Conservation (phyloP, 352 stramenopile genomes). For the Phytophthora niederhauseri region DNA sequence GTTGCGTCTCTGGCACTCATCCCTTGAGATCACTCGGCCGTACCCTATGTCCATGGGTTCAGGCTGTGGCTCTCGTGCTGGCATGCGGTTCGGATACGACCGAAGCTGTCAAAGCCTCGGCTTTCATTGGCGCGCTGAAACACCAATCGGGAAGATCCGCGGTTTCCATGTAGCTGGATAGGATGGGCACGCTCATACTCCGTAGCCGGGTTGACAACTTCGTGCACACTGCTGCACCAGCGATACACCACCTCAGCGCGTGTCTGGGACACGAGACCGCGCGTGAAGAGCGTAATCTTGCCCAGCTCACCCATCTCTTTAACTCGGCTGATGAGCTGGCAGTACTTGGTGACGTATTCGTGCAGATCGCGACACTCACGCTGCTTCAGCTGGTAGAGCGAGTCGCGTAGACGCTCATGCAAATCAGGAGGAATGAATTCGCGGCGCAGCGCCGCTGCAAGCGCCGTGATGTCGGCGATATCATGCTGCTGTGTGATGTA, state of each 20-base stretch:
- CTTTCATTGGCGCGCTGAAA: background rate
- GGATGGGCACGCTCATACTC: slow-evolving; percentile 2
- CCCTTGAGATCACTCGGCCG: background rate
- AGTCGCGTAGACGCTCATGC: slow-evolving; percentile 1
- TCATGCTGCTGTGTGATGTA: slow-evolving; percentile 4
- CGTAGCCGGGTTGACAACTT: background rate
- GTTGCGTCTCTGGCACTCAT: background rate
- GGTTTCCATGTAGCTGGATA: background rate
- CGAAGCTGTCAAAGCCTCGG: background rate
- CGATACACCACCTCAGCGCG: background rate
- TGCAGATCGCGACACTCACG: slow-evolving; percentile 4
- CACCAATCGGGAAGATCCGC: background rate
- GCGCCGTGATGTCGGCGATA: slow-evolving; percentile 1
- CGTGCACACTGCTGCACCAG: background rate
- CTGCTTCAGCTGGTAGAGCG: slow-evolving; percentile 5
- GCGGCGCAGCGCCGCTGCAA: background rate
- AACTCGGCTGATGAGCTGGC: slow-evolving; percentile 6
- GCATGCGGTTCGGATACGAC: background rate
- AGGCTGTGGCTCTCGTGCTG: background rate
- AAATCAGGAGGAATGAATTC: slow-evolving; percentile 14
- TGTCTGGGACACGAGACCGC: background rate
- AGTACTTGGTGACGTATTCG: slow-evolving; percentile 4
- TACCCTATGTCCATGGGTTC: background rate
- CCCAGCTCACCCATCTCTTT: background rate
- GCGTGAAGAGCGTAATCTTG: slow-evolving; percentile 11